These are phyloP conservation scores for Acer negundo DNA, from an alignment of 345 rosid species.

Conservation along the genomic window DNA sequence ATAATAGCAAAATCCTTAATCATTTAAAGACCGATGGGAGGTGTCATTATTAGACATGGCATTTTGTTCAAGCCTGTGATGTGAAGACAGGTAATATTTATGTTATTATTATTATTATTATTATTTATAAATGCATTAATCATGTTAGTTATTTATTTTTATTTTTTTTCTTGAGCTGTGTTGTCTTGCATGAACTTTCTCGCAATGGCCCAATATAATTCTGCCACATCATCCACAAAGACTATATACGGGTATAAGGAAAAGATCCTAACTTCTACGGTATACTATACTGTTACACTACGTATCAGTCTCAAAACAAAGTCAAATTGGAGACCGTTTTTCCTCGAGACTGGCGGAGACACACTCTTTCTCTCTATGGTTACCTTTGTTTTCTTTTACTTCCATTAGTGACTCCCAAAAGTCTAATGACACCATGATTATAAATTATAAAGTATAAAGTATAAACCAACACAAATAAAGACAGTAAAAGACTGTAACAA, in stretches of 20 bases:
- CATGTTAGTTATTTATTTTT: too few relatives aligned
- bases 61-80: too few relatives aligned
- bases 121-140: too few relatives aligned
- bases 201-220: neutral
- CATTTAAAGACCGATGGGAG: too few relatives aligned
- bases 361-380: neutral
- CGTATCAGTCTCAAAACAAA: neutral
- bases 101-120: neutral
- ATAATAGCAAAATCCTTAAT: too few relatives aligned
- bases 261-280: neutral
- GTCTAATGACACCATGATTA: conserved; percentile 17
- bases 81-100: neutral
- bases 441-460: neutral
- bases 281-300: neutral
- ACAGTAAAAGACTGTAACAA: conserved; percentile 2
- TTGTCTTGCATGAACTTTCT: conserved; percentile 4
- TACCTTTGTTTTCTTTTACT: neutral
- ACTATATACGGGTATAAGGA: neutral
- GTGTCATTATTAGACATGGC: too few relatives aligned
- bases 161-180: neutral
- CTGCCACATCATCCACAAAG: neutral
- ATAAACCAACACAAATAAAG: neutral
- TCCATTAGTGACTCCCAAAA: conserved; percentile 20
- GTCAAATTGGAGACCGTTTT: conserved; percentile 11
- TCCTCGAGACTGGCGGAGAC: neutral